Base-by-base conservation (phyloP, 2,329 filamentous ascomycete genomes). In the Calonectria montana region DNA sequence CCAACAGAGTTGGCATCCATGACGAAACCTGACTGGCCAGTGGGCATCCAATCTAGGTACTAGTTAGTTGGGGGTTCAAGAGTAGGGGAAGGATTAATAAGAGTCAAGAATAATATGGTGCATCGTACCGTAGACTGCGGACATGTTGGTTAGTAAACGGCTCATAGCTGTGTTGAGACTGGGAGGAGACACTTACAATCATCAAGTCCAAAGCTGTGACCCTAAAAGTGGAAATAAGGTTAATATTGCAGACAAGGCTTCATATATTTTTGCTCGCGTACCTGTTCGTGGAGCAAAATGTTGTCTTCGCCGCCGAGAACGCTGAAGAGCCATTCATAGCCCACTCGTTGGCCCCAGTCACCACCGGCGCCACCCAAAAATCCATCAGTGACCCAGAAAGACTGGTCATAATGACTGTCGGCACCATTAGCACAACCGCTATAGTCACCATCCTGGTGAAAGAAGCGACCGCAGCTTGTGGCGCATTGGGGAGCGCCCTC, bases 281-380 rank as follows among this genome's bases (percentile, higher is more conserved):
- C 59, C 23, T 85, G 82, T 76, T 87, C 86, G 70, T 87, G 86
- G 18, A 85, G 82, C 7, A 86, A 81, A 61, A 87, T 87, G 73
- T 87, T 85, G 73, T 84, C 82, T 8, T 82, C 80, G 9, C 78
- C 67, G 23, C 81, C 78, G 1, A 87, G 64, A 15, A 80, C 78
- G 25, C 79, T 65, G 77, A 87, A 79, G 72, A 87, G 86, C 75
- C 86, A 87, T 69, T 87, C 84, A 9, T 79, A 80, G 2, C 82
- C 85, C 21, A 87, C 79, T 5, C 84, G 78, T 74, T 87, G 84
- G 18, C 86, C 85, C 86, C 86, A 87, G 67, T 87, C 84, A 59
- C 85, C 85, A 65, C 86, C 86, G 1, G 84, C 82, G 68, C 86
- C 85, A 31, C 86, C 86, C 2, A 71, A 29, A 71, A 87, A 81